Evolutionary conservation across 176 grass and related monocot genomes (phyloP), one percentile per base, ranked within the genome.

Genomic region (Echinochloa phyllopogon): DNA sequence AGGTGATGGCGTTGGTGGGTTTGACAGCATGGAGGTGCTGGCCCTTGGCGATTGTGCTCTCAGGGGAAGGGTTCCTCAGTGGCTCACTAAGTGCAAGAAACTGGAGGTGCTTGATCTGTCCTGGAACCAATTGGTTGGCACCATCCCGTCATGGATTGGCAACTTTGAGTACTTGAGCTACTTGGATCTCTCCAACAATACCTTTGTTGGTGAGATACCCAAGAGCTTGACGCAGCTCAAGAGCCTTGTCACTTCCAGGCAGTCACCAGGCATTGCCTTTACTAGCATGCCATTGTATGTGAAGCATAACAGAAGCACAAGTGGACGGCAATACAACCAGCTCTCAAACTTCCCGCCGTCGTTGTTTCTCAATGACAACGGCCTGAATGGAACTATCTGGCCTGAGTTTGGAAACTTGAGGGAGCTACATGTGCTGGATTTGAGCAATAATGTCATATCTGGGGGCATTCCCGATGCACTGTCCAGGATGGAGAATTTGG

Each of bases 31-130:
- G 48, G 85, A 93, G 87, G 91, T 98, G 70, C 68, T 98, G 38
- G 95, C 95, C 0, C 77, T 98, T 39, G 95, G 95, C 21, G 90
- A 95, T 49, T 98, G 93, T 70, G 91, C 82, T 37, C 89, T 98
- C 56, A 94, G 58, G 39, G 96, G 96, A 65, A 82, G 56, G 74
- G 39, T 98, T 83, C 93, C 93, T 0, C 68, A 69, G 21, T 98
- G 93, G 80, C 56, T 98, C n/a, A 7, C 80, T 57, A 81, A n/a
- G 1, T 98, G 93, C 82, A 85, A 83, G 85, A 98, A 87, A 80
- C 20, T 98, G 74, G 90, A 98, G 72, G 96, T 98, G 61, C 85
- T 98, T 58, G 96, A 98, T 94, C 83, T 98, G 87, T 98, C 96
- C 12, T 98, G 96, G 96, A 98, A 98, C 81, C 75, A 76, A 15